phyloP scores from a whole-genome alignment of 495 filamentous ascomycete species.

The Collariella sp. region DNA sequence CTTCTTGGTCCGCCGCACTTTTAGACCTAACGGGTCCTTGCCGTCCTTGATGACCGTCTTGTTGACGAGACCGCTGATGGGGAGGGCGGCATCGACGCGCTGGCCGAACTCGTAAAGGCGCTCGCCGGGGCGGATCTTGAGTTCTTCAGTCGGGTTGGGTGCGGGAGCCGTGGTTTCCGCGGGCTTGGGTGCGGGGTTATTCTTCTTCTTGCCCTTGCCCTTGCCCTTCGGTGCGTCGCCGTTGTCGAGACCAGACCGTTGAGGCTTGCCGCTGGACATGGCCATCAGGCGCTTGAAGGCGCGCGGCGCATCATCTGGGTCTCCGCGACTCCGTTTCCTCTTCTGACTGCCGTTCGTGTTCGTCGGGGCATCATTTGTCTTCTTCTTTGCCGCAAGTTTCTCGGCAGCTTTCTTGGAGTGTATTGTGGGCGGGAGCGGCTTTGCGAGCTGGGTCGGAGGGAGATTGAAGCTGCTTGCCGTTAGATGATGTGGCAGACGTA shows the following conservation, averaged over 20 bases:
- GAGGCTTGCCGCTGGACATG: slow-evolving; percentile 47
- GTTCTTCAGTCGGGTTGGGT: slow-evolving; percentile 5
- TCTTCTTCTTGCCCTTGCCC: slow-evolving; percentile 39
- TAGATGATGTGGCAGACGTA: slow-evolving; percentile 5
- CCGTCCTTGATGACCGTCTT: slow-evolving; percentile 39
- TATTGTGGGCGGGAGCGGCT: slow-evolving; percentile 54
- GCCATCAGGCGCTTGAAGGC: slow-evolving; percentile 80
- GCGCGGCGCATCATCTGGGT: slow-evolving; percentile 71
- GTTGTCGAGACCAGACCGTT: slow-evolving; percentile 60
- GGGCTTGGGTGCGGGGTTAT: neutral
- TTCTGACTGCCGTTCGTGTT: slow-evolving; percentile 26
- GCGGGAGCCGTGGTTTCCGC: neutral
- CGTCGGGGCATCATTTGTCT: slow-evolving; percentile 14
- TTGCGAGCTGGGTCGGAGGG: slow-evolving; percentile 61
- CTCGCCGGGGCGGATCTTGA: slow-evolving; percentile 74
- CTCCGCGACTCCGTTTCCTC: slow-evolving; percentile 39
- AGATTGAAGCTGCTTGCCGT: slow-evolving; percentile 55
- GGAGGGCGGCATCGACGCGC: slow-evolving; percentile 79
- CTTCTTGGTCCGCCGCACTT: slow-evolving; percentile 58
- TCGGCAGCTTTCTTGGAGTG: slow-evolving; percentile 24
- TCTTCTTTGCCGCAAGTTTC: no score
- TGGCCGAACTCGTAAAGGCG: slow-evolving; percentile 70
- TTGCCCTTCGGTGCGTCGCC: slow-evolving; percentile 42
- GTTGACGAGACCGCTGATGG: slow-evolving; percentile 55
- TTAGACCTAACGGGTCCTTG: slow-evolving; percentile 47